Base-by-base conservation (phyloP, 225 moss, liverwort and hornwort species). In the Pseudisothecium myosuroides region DNA sequence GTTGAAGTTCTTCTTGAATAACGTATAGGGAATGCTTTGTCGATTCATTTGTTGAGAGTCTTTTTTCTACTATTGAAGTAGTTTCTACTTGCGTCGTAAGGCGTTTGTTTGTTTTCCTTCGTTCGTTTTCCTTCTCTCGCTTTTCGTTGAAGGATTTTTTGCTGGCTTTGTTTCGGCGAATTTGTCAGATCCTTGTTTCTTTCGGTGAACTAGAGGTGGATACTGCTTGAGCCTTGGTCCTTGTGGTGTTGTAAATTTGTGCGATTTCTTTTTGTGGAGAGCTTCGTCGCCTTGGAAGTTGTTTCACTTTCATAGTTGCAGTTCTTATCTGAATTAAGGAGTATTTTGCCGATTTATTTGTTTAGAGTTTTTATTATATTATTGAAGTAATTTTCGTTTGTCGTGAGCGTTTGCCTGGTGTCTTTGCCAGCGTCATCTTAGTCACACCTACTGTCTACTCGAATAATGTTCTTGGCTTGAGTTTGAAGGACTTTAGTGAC, bases 11-110 rank as follows among this genome's bases (percentile, higher is more conserved):
- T 88, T 72, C 28, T 27, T 52, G 62, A 88, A 45, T 21, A 43
- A 21, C 31, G 54, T 73, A 19, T 36, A 23, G 22, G 32, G 56
- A 54, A 17, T 58, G 41, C 3, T 68, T 59, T 81, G 76, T 81
- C 31, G 55, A 68, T 92, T 81, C 17, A 32, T 55, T 88, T 80
- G 54, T 50, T 29, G 7, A 56, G 43, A 63, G 32, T 22, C 63
- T 63, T 36, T 36, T 79, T 80, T 31, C 6, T 39, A 11, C 21
- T 71, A 45, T 32, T 61, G 66, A 32, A 87, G 37, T 10, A 45
- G 13, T 45, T 75, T 54, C 96, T 5, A 90, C 89, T 27, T 88
- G 93, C 68, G 90, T 98, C n/a, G 94, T 94, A 83, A 91, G 15
- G 45, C 26, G 37, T 41, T 73, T 39, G 1, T n/a, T 17, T 28